Evolutionary conservation across 768 basidiomycete genomes (phyloP), one percentile per base, ranked within the genome.

Genomic region (Leucocoprinus leucothites): DNA sequence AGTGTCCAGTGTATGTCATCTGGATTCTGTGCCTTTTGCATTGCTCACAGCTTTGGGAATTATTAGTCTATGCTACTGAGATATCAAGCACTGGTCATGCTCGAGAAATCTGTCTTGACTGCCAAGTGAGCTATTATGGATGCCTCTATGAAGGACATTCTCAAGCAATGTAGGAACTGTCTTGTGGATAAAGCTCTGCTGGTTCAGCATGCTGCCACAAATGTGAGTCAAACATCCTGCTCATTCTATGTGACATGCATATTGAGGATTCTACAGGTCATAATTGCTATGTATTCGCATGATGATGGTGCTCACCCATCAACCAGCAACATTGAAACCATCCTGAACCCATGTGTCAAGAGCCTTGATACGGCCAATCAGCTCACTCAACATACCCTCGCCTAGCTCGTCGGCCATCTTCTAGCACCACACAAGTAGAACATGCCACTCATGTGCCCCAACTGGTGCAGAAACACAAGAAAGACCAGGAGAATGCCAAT

Each of bases 111-210:
- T 0, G 69, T 97, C n/a, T 69, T 69, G 9, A 86, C 85, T 1
- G 93, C 92, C 0, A 94, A 88, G 58, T 85, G 87, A 51, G 93
- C 93, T 0, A 77, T 96, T 1, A 84, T 89, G 0, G 96, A 99
- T 57, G 73, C 85, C 3, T 74, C 83, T 2, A 69, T 78, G 51
- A 94, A 82, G 65, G 97, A 99, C 62, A 80, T 95, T 44, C 63
- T 91, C 50, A 98, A 96, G 69, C 85, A 90, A 59, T 86, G 89
- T 75, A 85, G 81, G 63, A 76, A 79, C 35, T 84, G 82, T 1
- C 71, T 98, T 1, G 76, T 76, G 0, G 96, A 98, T 69, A 94
- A 92, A 70, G 85, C 87, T 6, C 73, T 93, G 3, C 82, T 91
- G 4, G 81, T 98, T 16, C 92, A 97, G 65, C 84, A 95, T 22